Evolutionary conservation across 495 filamentous ascomycete genomes (phyloP), one percentile per base, ranked within the genome.

Genomic region (Aspergillus panamensis): DNA sequence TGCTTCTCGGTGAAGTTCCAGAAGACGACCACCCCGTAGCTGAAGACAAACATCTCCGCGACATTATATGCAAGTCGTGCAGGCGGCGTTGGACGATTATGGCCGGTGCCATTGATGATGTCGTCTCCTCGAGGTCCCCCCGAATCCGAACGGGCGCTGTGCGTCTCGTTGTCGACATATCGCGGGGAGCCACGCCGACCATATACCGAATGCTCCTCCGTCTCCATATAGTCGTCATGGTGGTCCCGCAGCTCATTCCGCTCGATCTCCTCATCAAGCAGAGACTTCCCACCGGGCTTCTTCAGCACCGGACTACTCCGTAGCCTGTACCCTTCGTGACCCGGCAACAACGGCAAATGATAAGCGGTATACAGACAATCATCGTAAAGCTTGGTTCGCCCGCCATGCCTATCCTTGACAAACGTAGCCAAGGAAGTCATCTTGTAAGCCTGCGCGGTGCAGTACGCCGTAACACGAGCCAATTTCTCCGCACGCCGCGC

Each of bases 21-120:
- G 68, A 97, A 97, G 14, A 99, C 94, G 0, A 92, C 93, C 1
- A 99, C 95, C 9, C 94, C 94, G 70, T 99, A 99, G 20, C 87
- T 92, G 72, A 96, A 97, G 54, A 97, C 88, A 68, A 96, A 97
- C 89, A 99, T 92, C 72, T 99, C 94, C 21, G 88, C 95, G 62
- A 96, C 93, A 62, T 92, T 82, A 10, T 87, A 82, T 9, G 81
- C 72, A 29, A 88, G 77, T 29, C 82, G 78, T 3, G 78, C 76
- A 63, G 61, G 66, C 37, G 64, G 29, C 13, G 65, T 53, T 8
- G 66, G 40, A 13, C 62, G 16, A 33, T 59, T 30, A 9, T 49
- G 39, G 21, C 30, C n/a, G 16, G 31, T 17, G 16, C 47, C 48
- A 30, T 60, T 51, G 39, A 42, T 20, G 2, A 31, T 8, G 9